Evolutionary conservation across 495 filamentous ascomycete genomes (phyloP).

Genomic region (Hypoxylon perforatum): DNA sequence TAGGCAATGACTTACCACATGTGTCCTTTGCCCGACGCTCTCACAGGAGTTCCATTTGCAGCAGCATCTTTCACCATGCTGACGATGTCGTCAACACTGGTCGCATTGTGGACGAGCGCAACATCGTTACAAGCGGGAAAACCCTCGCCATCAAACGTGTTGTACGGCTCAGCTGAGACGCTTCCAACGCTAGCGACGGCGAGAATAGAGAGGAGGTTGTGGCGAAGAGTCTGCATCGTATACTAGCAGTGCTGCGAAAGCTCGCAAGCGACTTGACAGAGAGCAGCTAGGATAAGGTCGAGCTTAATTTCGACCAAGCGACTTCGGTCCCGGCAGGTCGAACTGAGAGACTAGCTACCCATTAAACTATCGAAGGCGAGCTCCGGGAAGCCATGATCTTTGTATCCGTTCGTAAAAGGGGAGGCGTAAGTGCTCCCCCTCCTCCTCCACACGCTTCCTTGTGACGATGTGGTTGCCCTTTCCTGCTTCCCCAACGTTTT

Average conservation of each 20-base stretch:
- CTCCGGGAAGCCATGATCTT: slow-evolving; percentile 21
- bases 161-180: slow-evolving; percentile 50
- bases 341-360: slow-evolving; percentile 11
- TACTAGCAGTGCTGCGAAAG: background rate
- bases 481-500: slow-evolving; percentile 21
- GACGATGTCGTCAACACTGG: slow-evolving; percentile 56
- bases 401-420: slow-evolving; percentile 17
- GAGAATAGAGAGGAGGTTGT: slow-evolving; percentile 23
- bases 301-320: slow-evolving; percentile 8
- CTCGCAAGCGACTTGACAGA: slow-evolving; percentile 11
- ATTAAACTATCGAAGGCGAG: slow-evolving; percentile 11
- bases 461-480: slow-evolving; percentile 22
- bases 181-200: slow-evolving; percentile 4
- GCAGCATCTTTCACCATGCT: slow-evolving; percentile 52
- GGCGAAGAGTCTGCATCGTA: slow-evolving; percentile 38
- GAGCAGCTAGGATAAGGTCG: slow-evolving; percentile 21
- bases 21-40: slow-evolving; percentile 60
- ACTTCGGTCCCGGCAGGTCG: slow-evolving; percentile 10
- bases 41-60: slow-evolving; percentile 47
- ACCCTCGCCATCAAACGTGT: slow-evolving; percentile 62
- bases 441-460: slow-evolving; percentile 14
- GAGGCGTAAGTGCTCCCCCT: slow-evolving; percentile 8
- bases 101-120: slow-evolving; percentile 53
- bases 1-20: slow-evolving; percentile 51
- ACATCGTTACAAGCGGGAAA: slow-evolving; percentile 60